Evolutionary conservation across 2,329 filamentous ascomycete species (phyloP), one percentile per base, ranked within the genome.

Genomic region (Talaromyces sp.): DNA sequence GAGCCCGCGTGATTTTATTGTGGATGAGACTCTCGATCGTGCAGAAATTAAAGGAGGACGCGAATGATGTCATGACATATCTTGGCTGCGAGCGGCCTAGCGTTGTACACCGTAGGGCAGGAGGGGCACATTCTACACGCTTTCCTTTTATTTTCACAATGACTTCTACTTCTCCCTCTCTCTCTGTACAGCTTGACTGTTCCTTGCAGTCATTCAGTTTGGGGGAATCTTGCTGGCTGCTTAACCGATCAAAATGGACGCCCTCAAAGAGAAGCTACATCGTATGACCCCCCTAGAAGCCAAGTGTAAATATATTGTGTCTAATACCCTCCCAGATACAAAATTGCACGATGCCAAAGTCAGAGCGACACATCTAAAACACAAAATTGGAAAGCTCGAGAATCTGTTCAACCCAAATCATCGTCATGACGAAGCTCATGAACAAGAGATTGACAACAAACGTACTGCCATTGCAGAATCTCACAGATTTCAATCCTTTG

Each of bases 401-500:
- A 87, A 88, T 64, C 70, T 87, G 61, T 83, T 96, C 76, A 97
- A 97, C 68, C 79, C 82, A 22, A 89, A 95, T 63, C 93, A 97
- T 72, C 88, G 93, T 56, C 93, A 60, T 28, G 93, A 97, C 70
- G 93, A 97, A 73, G 88, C 88, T 64, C 92, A 97, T 70, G 94
- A 97, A 71, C 81, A 93, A 72, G 79, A 74, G 9, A 93, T 89
- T 43, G 93, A 97, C 70, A 82, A 82, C 11, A 96, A 96, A 77
- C 84, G 94, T 59, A 83, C 81, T 19, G 81, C 54, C 19, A 57
- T 57, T 53, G 37, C 77, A 15, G 83, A 93, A 59, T 81, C 83
- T 13, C 86, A 97, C 70, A 86, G 93, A 41, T 97, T 91, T 77
- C 73, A 88, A n/a, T 96, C 90, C 3, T 99, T 89, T 75, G 95